These are phyloP conservation scores for Fonsecaea nubica DNA, from an alignment of 2,329 filamentous ascomycete species.

Conservation along the genomic window DNA sequence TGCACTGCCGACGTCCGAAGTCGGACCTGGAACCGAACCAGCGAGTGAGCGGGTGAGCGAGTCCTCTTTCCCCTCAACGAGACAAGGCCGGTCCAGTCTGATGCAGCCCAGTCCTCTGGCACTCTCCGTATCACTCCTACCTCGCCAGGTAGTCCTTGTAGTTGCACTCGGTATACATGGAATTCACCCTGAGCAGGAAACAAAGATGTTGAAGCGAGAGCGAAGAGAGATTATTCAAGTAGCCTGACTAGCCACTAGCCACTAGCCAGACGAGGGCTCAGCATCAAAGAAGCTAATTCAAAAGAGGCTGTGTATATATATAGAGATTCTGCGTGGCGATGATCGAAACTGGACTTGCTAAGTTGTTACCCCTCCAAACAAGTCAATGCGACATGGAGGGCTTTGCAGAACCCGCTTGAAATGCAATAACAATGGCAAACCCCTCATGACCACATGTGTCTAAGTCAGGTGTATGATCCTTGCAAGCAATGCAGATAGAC, in stretches of 20 bases:
- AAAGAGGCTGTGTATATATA: not conserved
- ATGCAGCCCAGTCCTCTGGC: no score
- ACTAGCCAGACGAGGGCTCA: not conserved
- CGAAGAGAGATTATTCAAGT: conserved; percentile 1
- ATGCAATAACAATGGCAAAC: conserved; percentile 3
- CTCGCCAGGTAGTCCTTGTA: not conserved
- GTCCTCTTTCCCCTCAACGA: not conserved
- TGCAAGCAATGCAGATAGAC: conserved; percentile 6
- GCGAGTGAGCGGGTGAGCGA: not conserved
- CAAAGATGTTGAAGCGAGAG: not conserved
- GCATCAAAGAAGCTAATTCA: not conserved
- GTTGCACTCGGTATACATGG: not conserved
- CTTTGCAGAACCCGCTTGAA: conserved; percentile 4
- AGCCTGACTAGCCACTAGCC: no score
- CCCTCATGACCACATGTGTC: conserved; percentile 1
- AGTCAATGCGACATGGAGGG: not conserved
- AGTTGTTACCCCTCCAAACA: not conserved
- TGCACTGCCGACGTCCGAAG: not conserved
- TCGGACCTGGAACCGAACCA: not conserved
- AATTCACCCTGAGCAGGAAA: not conserved
- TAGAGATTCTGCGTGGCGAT: not conserved
- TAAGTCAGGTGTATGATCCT: conserved; percentile 10
- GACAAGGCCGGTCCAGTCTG: not conserved
- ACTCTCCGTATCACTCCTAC: no score
- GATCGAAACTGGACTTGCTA: not conserved